Percentiles rank a stretch among this genome's conserved stretches.
Conservation (phyloP, 306 rosid genomes). For the Macrotyloma uniflorum region DNA sequence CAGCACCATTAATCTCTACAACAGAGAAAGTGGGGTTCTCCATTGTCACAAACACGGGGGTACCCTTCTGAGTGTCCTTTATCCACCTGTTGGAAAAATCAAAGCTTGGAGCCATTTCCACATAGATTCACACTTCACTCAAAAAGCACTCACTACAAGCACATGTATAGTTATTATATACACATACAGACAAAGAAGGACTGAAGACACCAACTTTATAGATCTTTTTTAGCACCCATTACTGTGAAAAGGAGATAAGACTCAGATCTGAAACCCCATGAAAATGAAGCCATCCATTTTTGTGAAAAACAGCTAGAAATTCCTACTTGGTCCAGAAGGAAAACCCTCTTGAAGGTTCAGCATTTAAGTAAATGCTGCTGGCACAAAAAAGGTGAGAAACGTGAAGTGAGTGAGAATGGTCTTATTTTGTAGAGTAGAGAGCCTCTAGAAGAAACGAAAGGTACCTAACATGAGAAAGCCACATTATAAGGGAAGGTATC, state of each 20-base stretch:
- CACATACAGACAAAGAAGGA: conserved; percentile 10
- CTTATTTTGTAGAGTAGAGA: conserved; percentile 32
- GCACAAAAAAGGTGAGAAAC: conserved; percentile 31
- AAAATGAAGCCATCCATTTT: conserved; percentile 19
- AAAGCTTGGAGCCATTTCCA: conserved; percentile 67
- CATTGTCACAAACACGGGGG: conserved; percentile 76
- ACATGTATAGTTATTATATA: not conserved
- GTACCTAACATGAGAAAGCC: conserved; percentile 52
- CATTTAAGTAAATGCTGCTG: conserved; percentile 48
- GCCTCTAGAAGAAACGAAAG: conserved; percentile 7
- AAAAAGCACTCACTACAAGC: not conserved
- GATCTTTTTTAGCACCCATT: conserved; percentile 14
- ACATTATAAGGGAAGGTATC: conserved; percentile 72
- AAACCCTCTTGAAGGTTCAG: conserved; percentile 38
- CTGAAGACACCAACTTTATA: conserved; percentile 26
- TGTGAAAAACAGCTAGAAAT: conserved; percentile 26
- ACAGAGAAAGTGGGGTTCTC: conserved; percentile 76
- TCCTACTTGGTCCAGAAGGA: conserved; percentile 13
- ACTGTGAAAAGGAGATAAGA: not conserved
- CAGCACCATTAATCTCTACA: conserved; percentile 69
- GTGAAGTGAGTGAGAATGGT: conserved; percentile 13
- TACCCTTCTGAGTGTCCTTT: conserved; percentile 55
- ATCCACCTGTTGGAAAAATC: conserved; percentile 67
- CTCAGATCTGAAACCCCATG: conserved; percentile 56
- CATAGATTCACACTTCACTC: conserved; percentile 2